phyloP scores from a whole-genome alignment of 2,329 filamentous ascomycete genomes.

The Nemania sp. region DNA sequence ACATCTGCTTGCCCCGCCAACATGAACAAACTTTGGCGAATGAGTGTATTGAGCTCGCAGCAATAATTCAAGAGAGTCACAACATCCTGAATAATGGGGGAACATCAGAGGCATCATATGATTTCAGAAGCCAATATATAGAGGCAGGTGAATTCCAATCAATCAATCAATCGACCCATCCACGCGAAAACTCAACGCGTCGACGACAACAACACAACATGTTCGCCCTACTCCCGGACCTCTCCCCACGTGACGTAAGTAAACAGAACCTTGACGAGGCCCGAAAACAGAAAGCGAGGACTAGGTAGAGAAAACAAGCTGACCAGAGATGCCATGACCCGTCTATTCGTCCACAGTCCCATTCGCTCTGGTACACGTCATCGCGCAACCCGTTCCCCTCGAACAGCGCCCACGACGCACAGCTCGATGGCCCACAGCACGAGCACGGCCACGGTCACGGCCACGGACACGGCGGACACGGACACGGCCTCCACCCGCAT shows the following conservation, averaged over 20 bases:
- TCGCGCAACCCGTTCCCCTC: slow-evolving; percentile 55
- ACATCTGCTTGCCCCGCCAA: slow-evolving; percentile 21
- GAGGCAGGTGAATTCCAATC: neutral
- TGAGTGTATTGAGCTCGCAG: too few relatives aligned
- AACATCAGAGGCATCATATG: slow-evolving; percentile 4
- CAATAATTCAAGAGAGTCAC: too few relatives aligned
- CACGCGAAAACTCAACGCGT: neutral
- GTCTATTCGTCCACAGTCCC: slow-evolving; percentile 55
- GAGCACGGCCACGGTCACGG: slow-evolving; percentile 16
- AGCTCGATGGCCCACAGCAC: slow-evolving; percentile 33
- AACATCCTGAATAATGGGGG: neutral
- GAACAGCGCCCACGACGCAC: slow-evolving; percentile 42
- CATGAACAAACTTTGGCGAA: neutral
- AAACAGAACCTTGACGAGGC: slow-evolving; percentile 11
- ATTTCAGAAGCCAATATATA: neutral
- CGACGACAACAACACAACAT: slow-evolving; percentile 44
- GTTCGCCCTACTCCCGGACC: slow-evolving; percentile 67
- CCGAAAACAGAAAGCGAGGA: neutral
- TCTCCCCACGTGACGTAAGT: slow-evolving; percentile 72
- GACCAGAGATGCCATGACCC: neutral
- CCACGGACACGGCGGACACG: slow-evolving; percentile 21
- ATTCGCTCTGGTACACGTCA: slow-evolving; percentile 75
- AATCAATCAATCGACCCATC: neutral
- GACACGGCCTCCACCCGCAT: slow-evolving; percentile 32
- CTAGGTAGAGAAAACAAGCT: neutral